Base-by-base conservation (phyloP, 257 asterid genomes). In the Eucommia ulmoides region DNA sequence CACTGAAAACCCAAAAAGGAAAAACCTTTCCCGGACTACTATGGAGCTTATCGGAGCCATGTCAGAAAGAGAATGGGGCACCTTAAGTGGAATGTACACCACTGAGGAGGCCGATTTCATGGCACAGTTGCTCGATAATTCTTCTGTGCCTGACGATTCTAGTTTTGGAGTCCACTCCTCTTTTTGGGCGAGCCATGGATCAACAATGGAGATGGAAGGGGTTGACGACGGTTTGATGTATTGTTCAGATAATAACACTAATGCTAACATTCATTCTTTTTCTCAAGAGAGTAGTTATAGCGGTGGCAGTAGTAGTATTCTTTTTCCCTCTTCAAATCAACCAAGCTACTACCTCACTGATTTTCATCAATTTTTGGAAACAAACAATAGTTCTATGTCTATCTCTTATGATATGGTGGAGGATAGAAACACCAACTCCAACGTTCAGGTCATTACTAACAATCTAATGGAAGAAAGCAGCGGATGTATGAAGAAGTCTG, bases 61-160 rank as follows among this genome's bases (percentile, higher is more conserved):
- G 19, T 25, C 46, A 1, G 72, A 47, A 44, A 74, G 72, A 7
- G 84, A 68, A 42, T 80, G 89, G 89, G 61, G 48, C 63, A 53
- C 75, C 44, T 59, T 56, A 18, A 63, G 41, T 25, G 79, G 72
- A 61, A 64, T 72, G 64, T 67, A 54, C 38, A 61, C 61, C 9
- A 53, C 47, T 0, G 86, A 70, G 22, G 88, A 78, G 56, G 74
- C 77, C 0, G 80, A 78, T 41, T 78, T 81, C 65, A 78, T 81
- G 93, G 58, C 78, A 0, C 67, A 73, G 5, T 49, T 78, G 49
- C 74, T 81, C 10, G 70, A 64, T 22, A 80, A 71, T 22, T 67
- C 64, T 49, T 51, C 80, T 0, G 16, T 62, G 15, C 80, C 71
- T 9, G 71, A 62, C 38, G 83, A 70, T 71, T 47, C 71, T 15